These are phyloP conservation scores for Sclerotinia subarctica DNA, from an alignment of 2,329 filamentous ascomycete species.

Conservation along the genomic window DNA sequence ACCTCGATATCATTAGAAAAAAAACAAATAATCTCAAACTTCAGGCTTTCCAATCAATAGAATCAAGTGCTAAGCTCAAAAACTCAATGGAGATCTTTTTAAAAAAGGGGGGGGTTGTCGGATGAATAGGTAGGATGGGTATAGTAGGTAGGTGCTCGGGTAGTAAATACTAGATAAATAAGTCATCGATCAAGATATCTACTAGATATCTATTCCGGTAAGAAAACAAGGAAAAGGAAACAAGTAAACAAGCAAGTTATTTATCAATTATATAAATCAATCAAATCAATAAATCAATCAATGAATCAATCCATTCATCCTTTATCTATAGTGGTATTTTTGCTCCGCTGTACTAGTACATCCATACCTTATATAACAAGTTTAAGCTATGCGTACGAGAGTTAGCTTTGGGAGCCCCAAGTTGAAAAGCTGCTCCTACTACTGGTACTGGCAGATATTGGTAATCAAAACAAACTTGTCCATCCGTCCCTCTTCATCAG, in stretches of 20 bases:
- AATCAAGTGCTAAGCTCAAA: too few relatives aligned
- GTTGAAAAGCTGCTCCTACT: background rate
- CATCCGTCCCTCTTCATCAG: background rate
- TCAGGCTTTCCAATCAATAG: too few relatives aligned
- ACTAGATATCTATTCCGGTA: too few relatives aligned
- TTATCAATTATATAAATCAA: background rate
- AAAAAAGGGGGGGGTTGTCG: too few relatives aligned
- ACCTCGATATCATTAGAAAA: too few relatives aligned
- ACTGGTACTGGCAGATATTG: background rate
- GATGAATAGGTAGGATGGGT: too few relatives aligned
- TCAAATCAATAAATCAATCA: background rate
- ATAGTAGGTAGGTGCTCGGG: too few relatives aligned
- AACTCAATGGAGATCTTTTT: too few relatives aligned
- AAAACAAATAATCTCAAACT: too few relatives aligned
- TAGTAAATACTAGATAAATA: too few relatives aligned
- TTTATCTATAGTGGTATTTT: background rate
- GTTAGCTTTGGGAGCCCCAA: background rate
- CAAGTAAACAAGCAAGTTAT: background rate
- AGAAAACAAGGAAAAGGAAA: background rate
- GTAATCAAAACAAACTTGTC: background rate
- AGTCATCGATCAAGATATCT: too few relatives aligned
- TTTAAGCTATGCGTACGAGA: background rate
- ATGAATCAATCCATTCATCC: background rate
- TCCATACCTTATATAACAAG: slow-evolving; percentile 1
- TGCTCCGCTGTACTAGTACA: background rate